These are phyloP conservation scores for Ilyonectria mors-panacis DNA, from an alignment of 2,329 filamentous ascomycete species.

Conservation along the genomic window DNA sequence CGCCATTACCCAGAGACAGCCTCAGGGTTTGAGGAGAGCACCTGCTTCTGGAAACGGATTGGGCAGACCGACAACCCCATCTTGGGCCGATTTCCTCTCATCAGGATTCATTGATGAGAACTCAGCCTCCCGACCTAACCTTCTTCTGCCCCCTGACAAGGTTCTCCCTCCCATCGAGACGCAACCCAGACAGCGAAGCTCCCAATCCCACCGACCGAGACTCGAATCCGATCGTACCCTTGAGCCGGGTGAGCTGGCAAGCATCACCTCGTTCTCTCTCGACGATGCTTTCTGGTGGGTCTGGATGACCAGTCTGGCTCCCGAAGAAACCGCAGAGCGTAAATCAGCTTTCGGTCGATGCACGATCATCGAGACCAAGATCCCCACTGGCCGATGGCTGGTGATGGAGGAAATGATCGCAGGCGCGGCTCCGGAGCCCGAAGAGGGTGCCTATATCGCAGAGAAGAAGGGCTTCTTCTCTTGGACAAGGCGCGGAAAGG, in stretches of 20 bases:
- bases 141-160: slow-evolving; percentile 93
- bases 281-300: slow-evolving; percentile 99
- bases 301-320: slow-evolving; percentile 96
- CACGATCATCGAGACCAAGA: slow-evolving; percentile 90
- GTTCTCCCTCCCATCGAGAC: slow-evolving; percentile 87
- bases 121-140: slow-evolving; percentile 70
- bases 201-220: slow-evolving; percentile 84
- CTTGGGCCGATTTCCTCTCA: slow-evolving; percentile 97
- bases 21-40: slow-evolving; percentile 71
- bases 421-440: slow-evolving; percentile 87
- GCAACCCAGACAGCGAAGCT: slow-evolving; percentile 82
- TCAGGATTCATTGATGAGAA: slow-evolving; percentile 89
- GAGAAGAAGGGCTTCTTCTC: slow-evolving; percentile 97
- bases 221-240: slow-evolving; percentile 78
- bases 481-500: slow-evolving; percentile 80
- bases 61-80: slow-evolving; percentile 92
- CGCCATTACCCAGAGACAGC: slow-evolving; percentile 57
- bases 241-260: slow-evolving; percentile 94
- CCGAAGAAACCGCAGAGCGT: slow-evolving; percentile 86
- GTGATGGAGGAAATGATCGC: slow-evolving; percentile 97
- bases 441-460: slow-evolving; percentile 89
- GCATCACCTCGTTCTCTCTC: slow-evolving; percentile 86
- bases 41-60: slow-evolving; percentile 79
- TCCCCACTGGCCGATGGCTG: slow-evolving; percentile 87
- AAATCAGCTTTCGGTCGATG: slow-evolving; percentile 97